These are phyloP conservation scores for Ceratocystiopsis sp. DNA, from an alignment of 2,329 filamentous ascomycete species.

Conservation along the genomic window DNA sequence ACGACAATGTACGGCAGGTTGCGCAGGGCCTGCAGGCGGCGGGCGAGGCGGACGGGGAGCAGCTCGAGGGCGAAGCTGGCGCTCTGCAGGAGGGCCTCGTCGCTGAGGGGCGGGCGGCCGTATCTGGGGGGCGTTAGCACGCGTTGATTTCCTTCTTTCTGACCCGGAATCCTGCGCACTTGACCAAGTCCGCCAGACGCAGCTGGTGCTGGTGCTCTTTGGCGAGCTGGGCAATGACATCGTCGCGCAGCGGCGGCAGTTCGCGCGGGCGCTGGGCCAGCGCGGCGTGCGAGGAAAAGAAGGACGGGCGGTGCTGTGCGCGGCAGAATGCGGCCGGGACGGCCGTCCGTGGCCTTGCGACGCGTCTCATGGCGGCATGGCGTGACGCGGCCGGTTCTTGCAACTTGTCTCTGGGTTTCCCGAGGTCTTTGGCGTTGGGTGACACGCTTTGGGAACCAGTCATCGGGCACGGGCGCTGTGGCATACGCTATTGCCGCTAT, in stretches of 20 bases:
- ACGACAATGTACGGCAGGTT: slow-evolving; percentile 97
- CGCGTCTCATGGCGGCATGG: slow-evolving; percentile 30
- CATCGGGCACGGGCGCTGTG: no score
- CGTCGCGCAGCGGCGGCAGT: slow-evolving; percentile 30
- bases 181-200: slow-evolving; percentile 76
- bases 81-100: slow-evolving; percentile 65
- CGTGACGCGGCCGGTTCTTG: not conserved
- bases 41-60: slow-evolving; percentile 78
- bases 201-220: slow-evolving; percentile 63
- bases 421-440: not conserved
- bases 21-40: slow-evolving; percentile 80
- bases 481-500: no score
- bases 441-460: no score
- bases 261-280: not conserved
- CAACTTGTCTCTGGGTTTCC: not conserved
- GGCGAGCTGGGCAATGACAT: slow-evolving; percentile 64
- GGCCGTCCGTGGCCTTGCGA: slow-evolving; percentile 23
- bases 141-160: not conserved
- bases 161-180: slow-evolving; percentile 31
- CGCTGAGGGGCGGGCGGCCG: slow-evolving; percentile 70
- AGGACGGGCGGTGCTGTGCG: not conserved
- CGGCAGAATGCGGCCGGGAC: slow-evolving; percentile 11
- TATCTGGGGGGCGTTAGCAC: slow-evolving; percentile 25
- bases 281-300: not conserved
- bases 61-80: slow-evolving; percentile 93